Evolutionary conservation across 441 rosid genomes (phyloP).

Genomic region (Caryocar brasiliense): DNA sequence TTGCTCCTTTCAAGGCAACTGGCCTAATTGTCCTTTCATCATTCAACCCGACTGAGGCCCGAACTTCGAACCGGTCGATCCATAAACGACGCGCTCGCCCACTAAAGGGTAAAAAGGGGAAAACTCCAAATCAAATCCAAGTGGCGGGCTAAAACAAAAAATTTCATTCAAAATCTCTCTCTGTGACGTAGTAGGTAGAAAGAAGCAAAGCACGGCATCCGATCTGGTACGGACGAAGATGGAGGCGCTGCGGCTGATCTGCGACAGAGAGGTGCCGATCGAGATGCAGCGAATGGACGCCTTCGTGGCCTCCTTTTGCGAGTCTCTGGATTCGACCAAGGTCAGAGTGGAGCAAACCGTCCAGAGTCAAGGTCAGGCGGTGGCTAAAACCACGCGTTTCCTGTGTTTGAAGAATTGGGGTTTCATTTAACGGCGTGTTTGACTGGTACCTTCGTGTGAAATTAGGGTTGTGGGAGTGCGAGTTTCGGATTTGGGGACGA

Average conservation of each 20-base stretch:
- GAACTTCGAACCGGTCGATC: not conserved
- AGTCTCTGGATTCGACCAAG: constrained; percentile 34
- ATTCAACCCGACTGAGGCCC: constrained; percentile 28
- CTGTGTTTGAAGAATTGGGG: not conserved
- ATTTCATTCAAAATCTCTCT: not conserved
- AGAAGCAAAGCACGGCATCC: constrained; percentile 21
- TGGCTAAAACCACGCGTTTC: not conserved
- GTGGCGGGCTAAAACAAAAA: constrained; percentile 21
- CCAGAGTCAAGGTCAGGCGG: constrained; percentile 47
- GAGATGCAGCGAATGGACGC: constrained; percentile 42
- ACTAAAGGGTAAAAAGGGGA: not conserved
- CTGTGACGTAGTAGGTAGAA: not conserved
- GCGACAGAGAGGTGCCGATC: constrained; percentile 27
- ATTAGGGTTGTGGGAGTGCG: constrained; percentile 18
- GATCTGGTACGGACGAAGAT: constrained; percentile 32
- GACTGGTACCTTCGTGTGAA: not conserved
- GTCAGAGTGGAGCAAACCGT: constrained; percentile 37
- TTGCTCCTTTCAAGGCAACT: constrained; percentile 30
- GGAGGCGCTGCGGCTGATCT: constrained; percentile 45
- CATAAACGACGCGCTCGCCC: not conserved
- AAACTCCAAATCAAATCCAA: constrained; percentile 9
- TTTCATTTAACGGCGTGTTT: not conserved
- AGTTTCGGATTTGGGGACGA: not conserved
- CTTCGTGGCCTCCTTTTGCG: constrained; percentile 31
- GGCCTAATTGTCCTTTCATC: constrained; percentile 21